phyloP scores from a whole-genome alignment of 2,329 filamentous ascomycete species.

The Elsinoe arachidis region DNA sequence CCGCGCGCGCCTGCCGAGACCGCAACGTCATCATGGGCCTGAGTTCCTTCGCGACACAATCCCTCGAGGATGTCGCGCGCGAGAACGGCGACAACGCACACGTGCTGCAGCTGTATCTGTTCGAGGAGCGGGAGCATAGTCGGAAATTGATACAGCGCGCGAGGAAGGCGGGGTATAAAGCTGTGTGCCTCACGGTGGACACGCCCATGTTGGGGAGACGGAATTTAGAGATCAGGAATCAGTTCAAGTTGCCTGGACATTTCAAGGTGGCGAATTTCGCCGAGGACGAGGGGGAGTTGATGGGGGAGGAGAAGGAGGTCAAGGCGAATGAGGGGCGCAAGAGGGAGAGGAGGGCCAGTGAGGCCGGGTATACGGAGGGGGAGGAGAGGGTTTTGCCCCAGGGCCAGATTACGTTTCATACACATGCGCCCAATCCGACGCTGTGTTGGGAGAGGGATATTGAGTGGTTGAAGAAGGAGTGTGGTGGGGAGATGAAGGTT shows the following conservation, averaged over 20 bases:
- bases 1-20: constrained; percentile 40
- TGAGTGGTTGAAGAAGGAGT: constrained; percentile 38
- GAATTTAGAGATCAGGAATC: constrained; percentile 47
- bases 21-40: constrained; percentile 41
- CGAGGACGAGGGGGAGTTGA: constrained; percentile 19
- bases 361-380: constrained; percentile 24
- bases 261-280: constrained; percentile 30
- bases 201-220: constrained; percentile 46
- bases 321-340: constrained; percentile 16
- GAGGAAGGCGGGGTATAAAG: constrained; percentile 42
- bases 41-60: constrained; percentile 40
- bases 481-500: constrained; percentile 40
- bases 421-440: constrained; percentile 33
- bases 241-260: constrained; percentile 36
- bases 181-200: constrained; percentile 50
- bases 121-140: constrained; percentile 45
- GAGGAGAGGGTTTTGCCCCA: constrained; percentile 25
- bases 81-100: constrained; percentile 34
- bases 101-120: constrained; percentile 47
- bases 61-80: constrained; percentile 44
- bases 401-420: constrained; percentile 33
- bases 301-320: constrained; percentile 12
- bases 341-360: constrained; percentile 16
- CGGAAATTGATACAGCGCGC: constrained; percentile 30
- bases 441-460: constrained; percentile 42